Base-by-base conservation (phyloP, 2,329 filamentous ascomycete species). In the Colletotrichum liaoningense region DNA sequence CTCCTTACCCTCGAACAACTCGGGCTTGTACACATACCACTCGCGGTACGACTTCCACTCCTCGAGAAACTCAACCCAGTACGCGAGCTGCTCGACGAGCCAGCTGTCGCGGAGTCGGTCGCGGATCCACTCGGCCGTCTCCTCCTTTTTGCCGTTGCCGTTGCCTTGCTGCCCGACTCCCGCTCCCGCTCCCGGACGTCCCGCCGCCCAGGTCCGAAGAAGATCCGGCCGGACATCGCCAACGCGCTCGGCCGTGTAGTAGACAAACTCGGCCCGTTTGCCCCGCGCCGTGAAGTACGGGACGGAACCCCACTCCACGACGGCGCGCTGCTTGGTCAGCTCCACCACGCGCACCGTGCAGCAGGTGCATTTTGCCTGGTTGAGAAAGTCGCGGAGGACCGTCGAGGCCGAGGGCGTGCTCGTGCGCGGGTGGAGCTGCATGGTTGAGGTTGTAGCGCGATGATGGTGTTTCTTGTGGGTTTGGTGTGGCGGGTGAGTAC, bases 31-130 rank as follows among this genome's bases (percentile, higher is more conserved):
- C 57, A 75, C 63, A 55, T 75, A 75, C 64, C 70, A 75, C 63
- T 75, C 74, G 24, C 74, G 74, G 28, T 75, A 75, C 3, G 49
- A 75, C 63, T 75, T 75, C 74, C 74, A 75, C 68, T 74, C 74
- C 52, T 75, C 62, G 38, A 75, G 74, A 57, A 64, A 75, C 54
- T 75, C 74, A 5, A 69, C 72, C 74, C 74, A 75, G 65, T 75
- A 75, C 14, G 60, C 74, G 26, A 75, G 74, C 62, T 74, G 74
- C 72, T 75, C 74, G 54, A 75, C 64, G 42, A 75, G 72, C 74
- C 74, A 75, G 72, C 72, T 73, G 62, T 75, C 74, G 26, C 74
- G 67, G 38, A 74, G 69, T 6, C 72, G 56, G 60, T 75, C 74
- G 9, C 54, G 26, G 19, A 74, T 64, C 63, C 72, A 74, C 52